Evolutionary conservation across 768 basidiomycete genomes (phyloP).

Genomic region (Kondoa subrosea): DNA sequence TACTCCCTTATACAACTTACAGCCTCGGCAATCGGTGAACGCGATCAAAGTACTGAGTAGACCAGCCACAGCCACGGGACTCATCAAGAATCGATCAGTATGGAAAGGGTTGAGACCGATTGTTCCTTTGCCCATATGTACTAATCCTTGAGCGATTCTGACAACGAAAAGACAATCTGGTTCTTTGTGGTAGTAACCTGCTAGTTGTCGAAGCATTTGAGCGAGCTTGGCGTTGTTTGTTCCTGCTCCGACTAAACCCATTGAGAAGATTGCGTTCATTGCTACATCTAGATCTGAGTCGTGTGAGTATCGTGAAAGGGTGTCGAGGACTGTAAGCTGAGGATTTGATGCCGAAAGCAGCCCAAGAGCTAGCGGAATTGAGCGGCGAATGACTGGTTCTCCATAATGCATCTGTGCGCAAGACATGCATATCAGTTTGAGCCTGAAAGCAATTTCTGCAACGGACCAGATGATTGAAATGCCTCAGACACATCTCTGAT

Average conservation of each 20-base stretch:
- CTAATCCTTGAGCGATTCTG: slow-evolving; percentile 81
- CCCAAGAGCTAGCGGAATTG: slow-evolving; percentile 85
- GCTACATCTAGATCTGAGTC: slow-evolving; percentile 96
- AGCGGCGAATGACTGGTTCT: slow-evolving; percentile 75
- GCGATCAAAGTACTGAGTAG: slow-evolving; percentile 71
- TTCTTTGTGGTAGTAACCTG: slow-evolving; percentile 97
- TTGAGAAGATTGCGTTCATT: slow-evolving; percentile 90
- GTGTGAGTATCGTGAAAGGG: slow-evolving; percentile 94
- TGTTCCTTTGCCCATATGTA: slow-evolving; percentile 99
- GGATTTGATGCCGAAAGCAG: slow-evolving; percentile 92
- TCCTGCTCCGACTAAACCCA: slow-evolving; percentile 95
- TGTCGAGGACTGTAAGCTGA: slow-evolving; percentile 81
- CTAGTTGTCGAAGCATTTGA: slow-evolving; percentile 91
- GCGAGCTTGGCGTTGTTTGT: slow-evolving; percentile 96
- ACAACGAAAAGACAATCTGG: slow-evolving; percentile 93
- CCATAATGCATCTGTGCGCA: slow-evolving; percentile 87
- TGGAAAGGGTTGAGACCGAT: slow-evolving; percentile 95
- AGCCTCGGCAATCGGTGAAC: slow-evolving; percentile 83
- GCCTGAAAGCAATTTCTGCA: neutral
- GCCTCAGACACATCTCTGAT: slow-evolving; percentile 89
- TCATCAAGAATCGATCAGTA: slow-evolving; percentile 77
- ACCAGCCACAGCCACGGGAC: slow-evolving; percentile 71
- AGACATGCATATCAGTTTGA: slow-evolving; percentile 1
- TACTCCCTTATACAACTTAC: slow-evolving; percentile 58
- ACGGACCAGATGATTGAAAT: slow-evolving; percentile 87